A percentile compares a stretch with the other conserved stretches of the same genome.
phyloP scores from a whole-genome alignment of 192 early-diverging fungal genomes.

The Podila epigama region DNA sequence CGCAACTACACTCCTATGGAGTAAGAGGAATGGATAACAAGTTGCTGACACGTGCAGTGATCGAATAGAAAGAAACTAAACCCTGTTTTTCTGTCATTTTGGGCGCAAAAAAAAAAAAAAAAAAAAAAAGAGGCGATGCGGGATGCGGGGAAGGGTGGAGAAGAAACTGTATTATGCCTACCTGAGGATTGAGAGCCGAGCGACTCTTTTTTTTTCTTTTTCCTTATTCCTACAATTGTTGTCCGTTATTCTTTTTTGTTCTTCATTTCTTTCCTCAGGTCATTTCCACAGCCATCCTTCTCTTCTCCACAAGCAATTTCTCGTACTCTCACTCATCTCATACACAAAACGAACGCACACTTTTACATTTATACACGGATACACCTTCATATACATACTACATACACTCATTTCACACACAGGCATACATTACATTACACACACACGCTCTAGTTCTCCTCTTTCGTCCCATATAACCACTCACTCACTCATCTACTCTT shows the following conservation, averaged over 20 bases:
- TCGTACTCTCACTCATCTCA: not conserved
- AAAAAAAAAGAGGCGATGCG: not conserved
- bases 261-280: not conserved
- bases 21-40: no score
- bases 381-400: no score
- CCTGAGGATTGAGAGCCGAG: slow-evolving; percentile 1
- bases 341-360: no score
- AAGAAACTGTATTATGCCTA: not conserved
- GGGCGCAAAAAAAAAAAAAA: not conserved
- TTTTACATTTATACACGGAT: no score
- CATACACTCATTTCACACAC: no score
- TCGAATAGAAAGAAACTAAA: no score
- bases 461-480: not conserved
- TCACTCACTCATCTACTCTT: not conserved
- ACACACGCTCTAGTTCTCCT: not conserved
- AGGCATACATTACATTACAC: no score
- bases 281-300: not conserved
- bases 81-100: no score
- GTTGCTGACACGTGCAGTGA: no score
- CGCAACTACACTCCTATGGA: no score
- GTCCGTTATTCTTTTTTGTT: not conserved
- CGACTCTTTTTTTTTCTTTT: not conserved
- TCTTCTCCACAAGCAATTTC: not conserved
- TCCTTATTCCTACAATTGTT: not conserved
- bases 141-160: not conserved